Percentiles rank a stretch among this genome's conserved stretches.
These are phyloP conservation scores for Elsinoe perseae DNA, from an alignment of 2,329 filamentous ascomycete species.

Conservation along the genomic window DNA sequence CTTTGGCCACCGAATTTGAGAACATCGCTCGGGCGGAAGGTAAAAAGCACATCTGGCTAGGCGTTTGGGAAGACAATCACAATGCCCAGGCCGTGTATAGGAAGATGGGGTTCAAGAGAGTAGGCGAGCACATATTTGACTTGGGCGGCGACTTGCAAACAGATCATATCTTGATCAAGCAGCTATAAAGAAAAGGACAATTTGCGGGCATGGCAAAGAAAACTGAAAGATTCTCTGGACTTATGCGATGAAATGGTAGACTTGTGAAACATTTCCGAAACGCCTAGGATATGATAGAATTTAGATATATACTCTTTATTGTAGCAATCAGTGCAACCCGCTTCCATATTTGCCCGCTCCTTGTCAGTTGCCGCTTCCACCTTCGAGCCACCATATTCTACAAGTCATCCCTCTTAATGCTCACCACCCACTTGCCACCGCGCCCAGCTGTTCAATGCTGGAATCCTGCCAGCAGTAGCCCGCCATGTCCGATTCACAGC, in stretches of 20 bases:
- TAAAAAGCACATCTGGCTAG: conserved; percentile 38
- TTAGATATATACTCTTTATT: conserved; percentile 1
- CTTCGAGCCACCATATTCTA: not conserved
- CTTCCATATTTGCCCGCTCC: too few species aligned
- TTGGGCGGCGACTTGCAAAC: conserved; percentile 37
- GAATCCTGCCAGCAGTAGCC: conserved; percentile 41
- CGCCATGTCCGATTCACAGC: conserved; percentile 42
- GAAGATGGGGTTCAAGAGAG: conserved; percentile 34
- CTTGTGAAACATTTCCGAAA: not conserved
- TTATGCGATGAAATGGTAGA: too few species aligned
- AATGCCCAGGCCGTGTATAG: conserved; percentile 36
- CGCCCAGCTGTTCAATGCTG: conserved; percentile 39
- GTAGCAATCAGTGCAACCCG: not conserved
- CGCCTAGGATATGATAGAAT: not conserved
- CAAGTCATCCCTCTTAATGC: conserved; percentile 27
- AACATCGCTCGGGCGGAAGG: conserved; percentile 32
- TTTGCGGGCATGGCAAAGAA: too few species aligned
- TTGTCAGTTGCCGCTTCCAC: too few species aligned
- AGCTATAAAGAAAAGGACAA: not conserved
- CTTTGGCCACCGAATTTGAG: conserved; percentile 28
- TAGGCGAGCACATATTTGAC: conserved; percentile 38
- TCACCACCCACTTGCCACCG: conserved; percentile 50
- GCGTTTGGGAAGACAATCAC: conserved; percentile 43
- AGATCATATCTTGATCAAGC: conserved; percentile 39
- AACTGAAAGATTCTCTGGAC: too few species aligned